Evolutionary conservation across 192 early-diverging fungal species (phyloP).

Genomic region (Backusella psychrophila): DNA sequence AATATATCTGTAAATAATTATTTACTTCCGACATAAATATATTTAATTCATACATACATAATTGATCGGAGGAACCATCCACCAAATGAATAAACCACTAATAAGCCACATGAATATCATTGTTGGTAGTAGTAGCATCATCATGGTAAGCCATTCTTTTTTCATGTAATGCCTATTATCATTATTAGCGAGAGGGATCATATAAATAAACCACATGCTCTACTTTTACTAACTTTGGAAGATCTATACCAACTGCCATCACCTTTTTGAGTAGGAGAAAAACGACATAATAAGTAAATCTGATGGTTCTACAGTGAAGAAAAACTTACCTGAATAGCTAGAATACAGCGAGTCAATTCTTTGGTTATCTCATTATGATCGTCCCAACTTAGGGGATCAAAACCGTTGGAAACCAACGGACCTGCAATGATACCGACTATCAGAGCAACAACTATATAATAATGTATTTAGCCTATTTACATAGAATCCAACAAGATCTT

Average conservation of each 20-base stretch:
- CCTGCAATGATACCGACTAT: conserved; percentile 84
- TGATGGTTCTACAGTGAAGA: not conserved
- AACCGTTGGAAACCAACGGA: conserved; percentile 64
- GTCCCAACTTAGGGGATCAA: conserved; percentile 63
- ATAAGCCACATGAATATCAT: conserved; percentile 82
- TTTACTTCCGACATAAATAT: not conserved
- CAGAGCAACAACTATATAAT: conserved; percentile 68
- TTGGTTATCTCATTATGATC: conserved; percentile 55
- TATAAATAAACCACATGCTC: not conserved
- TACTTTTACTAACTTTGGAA: conserved; percentile 60
- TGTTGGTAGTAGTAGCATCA: conserved; percentile 73
- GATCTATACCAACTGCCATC: conserved; percentile 80
- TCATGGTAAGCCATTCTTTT: conserved; percentile 62
- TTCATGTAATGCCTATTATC: conserved; percentile 33
- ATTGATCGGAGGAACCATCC: conserved; percentile 47
- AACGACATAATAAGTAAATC: not conserved
- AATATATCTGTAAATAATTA: not conserved
- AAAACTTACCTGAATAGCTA: conserved; percentile 71
- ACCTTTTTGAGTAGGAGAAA: conserved; percentile 44
- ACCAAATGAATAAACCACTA: conserved; percentile 63
- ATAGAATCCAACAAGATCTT: not conserved
- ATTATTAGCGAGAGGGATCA: not conserved
- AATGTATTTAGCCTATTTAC: not conserved
- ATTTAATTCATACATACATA: conserved; percentile 42
- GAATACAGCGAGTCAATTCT: conserved; percentile 74